These are phyloP conservation scores for Dioscorea alata DNA, from an alignment of 106 monocot species.

Conservation along the genomic window DNA sequence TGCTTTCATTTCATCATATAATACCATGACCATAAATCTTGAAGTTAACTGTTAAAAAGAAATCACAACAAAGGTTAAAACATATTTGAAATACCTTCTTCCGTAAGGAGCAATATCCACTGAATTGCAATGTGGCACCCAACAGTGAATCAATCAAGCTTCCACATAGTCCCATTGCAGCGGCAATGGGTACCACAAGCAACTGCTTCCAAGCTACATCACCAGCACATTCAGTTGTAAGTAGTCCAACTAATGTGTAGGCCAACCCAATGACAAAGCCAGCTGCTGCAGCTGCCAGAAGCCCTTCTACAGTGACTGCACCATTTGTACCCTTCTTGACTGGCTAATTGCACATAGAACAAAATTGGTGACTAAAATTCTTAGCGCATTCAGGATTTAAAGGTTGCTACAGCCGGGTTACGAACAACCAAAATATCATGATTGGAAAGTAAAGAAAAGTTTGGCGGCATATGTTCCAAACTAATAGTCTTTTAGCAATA, in stretches of 20 bases:
- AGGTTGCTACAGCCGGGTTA: too few relatives aligned
- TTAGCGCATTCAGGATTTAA: too few relatives aligned
- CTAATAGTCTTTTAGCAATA: too few relatives aligned
- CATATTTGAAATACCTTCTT: constrained; percentile 45
- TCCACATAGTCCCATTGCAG: constrained; percentile 64
- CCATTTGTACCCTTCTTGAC: constrained; percentile 90
- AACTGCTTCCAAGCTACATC: constrained; percentile 42
- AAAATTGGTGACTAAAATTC: not conserved
- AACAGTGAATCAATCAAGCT: constrained; percentile 89
- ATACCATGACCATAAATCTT: too few relatives aligned
- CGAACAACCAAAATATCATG: too few relatives aligned
- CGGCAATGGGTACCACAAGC: constrained; percentile 58
- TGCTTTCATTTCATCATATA: too few relatives aligned
- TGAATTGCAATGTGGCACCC: constrained; percentile 89
- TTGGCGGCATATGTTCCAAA: too few relatives aligned
- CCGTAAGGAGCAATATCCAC: constrained; percentile 74
- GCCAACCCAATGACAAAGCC: constrained; percentile 67
- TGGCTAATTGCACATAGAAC: constrained; percentile 25
- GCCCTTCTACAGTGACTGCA: constrained; percentile 56
- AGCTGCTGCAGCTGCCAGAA: constrained; percentile 63
- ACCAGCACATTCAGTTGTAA: constrained; percentile 43
- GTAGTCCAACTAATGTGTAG: constrained; percentile 37
- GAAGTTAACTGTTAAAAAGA: too few relatives aligned
- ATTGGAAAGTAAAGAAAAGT: too few relatives aligned
- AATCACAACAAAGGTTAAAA: not conserved